phyloP scores from a whole-genome alignment of 2,329 filamentous ascomycete species.

The Penicillium sp. region DNA sequence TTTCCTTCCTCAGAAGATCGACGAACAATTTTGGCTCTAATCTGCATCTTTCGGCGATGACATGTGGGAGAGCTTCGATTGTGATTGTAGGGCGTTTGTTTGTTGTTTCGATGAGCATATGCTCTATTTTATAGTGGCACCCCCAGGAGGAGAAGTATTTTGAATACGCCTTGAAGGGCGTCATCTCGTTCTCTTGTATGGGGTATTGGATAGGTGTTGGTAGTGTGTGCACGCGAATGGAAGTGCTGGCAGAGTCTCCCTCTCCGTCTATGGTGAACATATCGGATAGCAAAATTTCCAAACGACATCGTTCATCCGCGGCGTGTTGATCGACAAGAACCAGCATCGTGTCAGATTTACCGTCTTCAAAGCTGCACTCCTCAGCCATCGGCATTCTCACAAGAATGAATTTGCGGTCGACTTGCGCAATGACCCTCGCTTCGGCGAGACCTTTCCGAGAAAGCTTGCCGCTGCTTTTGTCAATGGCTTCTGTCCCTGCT shows the following conservation, averaged over 20 bases:
- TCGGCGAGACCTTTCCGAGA: constrained; percentile 58
- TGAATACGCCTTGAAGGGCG: constrained; percentile 53
- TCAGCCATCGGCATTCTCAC: constrained; percentile 48
- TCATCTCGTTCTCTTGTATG: constrained; percentile 57
- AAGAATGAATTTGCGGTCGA: constrained; percentile 87
- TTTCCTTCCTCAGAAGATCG: constrained; percentile 69
- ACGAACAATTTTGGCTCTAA: constrained; percentile 68
- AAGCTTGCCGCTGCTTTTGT: constrained; percentile 42
- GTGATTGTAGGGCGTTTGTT: constrained; percentile 31
- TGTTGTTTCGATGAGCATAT: background rate
- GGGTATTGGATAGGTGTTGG: constrained; percentile 61
- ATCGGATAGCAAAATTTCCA: constrained; percentile 67
- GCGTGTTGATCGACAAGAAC: constrained; percentile 91
- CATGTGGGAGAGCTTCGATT: constrained; percentile 62
- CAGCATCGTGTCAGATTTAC: constrained; percentile 41
- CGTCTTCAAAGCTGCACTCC: background rate
- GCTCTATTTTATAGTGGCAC: constrained; percentile 56
- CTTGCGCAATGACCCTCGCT: constrained; percentile 71
- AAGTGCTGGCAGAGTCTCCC: constrained; percentile 10
- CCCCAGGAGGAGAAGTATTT: constrained; percentile 70
- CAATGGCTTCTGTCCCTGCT: background rate
- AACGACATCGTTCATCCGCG: constrained; percentile 79
- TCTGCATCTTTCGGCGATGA: constrained; percentile 72
- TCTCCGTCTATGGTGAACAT: constrained; percentile 36
- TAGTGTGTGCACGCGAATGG: constrained; percentile 32